A percentile compares a stretch with the other conserved stretches of the same genome.
phyloP scores from a whole-genome alignment of 257 asterid genomes.

The Lantana camara region DNA sequence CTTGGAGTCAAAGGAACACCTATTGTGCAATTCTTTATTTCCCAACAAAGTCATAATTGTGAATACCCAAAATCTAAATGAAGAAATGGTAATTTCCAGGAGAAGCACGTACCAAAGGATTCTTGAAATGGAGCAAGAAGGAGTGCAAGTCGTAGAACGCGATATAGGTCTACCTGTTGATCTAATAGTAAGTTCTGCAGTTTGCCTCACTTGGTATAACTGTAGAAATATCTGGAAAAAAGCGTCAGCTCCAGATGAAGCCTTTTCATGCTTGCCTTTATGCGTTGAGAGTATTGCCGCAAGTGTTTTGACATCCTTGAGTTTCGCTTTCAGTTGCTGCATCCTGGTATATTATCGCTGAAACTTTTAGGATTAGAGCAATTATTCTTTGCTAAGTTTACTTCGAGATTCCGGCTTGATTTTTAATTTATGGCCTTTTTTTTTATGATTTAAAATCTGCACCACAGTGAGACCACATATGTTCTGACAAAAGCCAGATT shows the following conservation, averaged over 20 bases:
- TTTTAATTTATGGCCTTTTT: slow-evolving; percentile 12
- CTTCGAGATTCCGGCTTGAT: slow-evolving; percentile 26
- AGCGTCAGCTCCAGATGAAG: slow-evolving; percentile 80
- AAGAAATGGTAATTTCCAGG: slow-evolving; percentile 90
- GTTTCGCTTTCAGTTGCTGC: slow-evolving; percentile 93
- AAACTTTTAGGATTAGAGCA: slow-evolving; percentile 23
- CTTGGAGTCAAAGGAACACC: slow-evolving; percentile 48
- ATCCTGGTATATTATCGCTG: slow-evolving; percentile 68
- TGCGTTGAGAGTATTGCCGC: slow-evolving; percentile 92
- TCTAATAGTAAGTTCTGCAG: slow-evolving; percentile 66
- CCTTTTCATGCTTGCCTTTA: slow-evolving; percentile 76
- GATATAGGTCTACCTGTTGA: slow-evolving; percentile 81
- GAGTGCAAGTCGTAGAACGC: slow-evolving; percentile 88
- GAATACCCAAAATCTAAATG: slow-evolving; percentile 76
- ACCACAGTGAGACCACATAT: slow-evolving; percentile 12
- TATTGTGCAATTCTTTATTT: slow-evolving; percentile 41
- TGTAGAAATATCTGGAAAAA: slow-evolving; percentile 76
- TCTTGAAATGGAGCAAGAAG: slow-evolving; percentile 83
- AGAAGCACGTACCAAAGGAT: slow-evolving; percentile 88
- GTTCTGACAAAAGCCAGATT: slow-evolving; percentile 10
- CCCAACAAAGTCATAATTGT: slow-evolving; percentile 64
- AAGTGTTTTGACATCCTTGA: slow-evolving; percentile 76
- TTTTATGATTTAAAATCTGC: slow-evolving; percentile 16
- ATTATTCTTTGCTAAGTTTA: slow-evolving; percentile 20
- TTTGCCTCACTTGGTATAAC: slow-evolving; percentile 93